Percentiles rank a stretch among this genome's conserved stretches.
These are phyloP conservation scores for Massariosphaeria phaeospora DNA, from an alignment of 495 filamentous ascomycete species.

Conservation along the genomic window DNA sequence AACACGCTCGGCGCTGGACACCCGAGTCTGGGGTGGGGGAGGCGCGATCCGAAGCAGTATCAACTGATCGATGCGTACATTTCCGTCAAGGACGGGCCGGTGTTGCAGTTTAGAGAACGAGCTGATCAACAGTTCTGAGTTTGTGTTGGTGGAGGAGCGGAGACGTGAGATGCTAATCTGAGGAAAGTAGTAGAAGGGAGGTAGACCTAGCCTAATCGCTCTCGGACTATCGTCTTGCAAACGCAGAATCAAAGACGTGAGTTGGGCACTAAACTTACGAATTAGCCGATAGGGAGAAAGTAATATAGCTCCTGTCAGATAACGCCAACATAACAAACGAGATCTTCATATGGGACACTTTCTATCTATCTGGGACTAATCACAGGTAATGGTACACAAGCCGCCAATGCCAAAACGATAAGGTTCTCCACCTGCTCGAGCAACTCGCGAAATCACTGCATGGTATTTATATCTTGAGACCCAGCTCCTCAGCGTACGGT, in stretches of 20 bases:
- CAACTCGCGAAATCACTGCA: not conserved
- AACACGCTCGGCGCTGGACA: not conserved
- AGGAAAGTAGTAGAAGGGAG: too few species aligned
- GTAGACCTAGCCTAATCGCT: too few species aligned
- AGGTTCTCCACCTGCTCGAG: constrained; percentile 5
- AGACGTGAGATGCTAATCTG: not conserved
- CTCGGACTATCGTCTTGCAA: too few species aligned
- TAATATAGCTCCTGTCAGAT: too few species aligned
- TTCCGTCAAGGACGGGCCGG: not conserved
- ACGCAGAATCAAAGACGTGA: too few species aligned
- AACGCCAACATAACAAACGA: too few species aligned
- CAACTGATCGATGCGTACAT: not conserved
- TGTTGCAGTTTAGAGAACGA: not conserved
- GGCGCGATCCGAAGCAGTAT: not conserved
- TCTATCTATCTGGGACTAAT: constrained; percentile 30
- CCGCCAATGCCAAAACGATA: not conserved
- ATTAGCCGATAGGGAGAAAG: too few species aligned
- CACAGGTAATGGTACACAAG: constrained; percentile 36
- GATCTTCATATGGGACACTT: constrained; percentile 27
- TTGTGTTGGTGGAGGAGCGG: not conserved
- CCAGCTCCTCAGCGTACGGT: constrained; percentile 89
- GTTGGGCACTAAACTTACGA: too few species aligned
- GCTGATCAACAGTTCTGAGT: not conserved
- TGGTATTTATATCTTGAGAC: constrained; percentile 75
- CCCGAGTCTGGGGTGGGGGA: not conserved